A percentile compares a stretch with the other conserved stretches of the same genome.
phyloP scores from a whole-genome alignment of 1,284 basidiomycete species.

The Puccinia hordei region DNA sequence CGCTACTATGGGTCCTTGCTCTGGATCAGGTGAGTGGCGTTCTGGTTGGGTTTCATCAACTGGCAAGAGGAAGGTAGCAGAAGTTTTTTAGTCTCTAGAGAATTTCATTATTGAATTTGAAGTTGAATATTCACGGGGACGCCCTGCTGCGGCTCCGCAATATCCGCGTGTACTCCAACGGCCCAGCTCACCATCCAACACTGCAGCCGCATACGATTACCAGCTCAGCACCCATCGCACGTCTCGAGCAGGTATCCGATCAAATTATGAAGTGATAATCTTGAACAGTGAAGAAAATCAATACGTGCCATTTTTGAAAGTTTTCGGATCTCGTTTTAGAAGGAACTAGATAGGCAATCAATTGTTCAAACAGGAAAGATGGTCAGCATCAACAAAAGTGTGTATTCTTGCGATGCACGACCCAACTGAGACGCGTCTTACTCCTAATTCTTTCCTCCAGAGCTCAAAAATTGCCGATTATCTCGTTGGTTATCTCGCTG shows the following conservation, averaged over 20 bases:
- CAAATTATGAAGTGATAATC: constrained; percentile 7
- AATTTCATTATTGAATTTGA: constrained; percentile 17
- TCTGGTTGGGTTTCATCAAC: not conserved
- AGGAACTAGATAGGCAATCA: not conserved
- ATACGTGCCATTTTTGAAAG: constrained; percentile 3
- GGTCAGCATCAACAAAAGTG: constrained; percentile 1
- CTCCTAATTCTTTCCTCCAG: not conserved
- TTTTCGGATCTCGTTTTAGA: not conserved
- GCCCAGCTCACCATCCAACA: not conserved
- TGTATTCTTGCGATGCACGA: not conserved
- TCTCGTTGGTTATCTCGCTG: constrained; percentile 22
- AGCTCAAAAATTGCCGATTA: constrained; percentile 50
- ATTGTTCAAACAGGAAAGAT: not conserved
- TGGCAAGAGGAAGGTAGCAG: not conserved
- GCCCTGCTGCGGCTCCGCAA: not conserved
- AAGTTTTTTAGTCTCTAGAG: not conserved
- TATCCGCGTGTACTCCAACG: not conserved
- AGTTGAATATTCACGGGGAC: not conserved
- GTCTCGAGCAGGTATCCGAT: not conserved
- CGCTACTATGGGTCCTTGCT: constrained; percentile 49
- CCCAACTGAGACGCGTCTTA: constrained; percentile 1
- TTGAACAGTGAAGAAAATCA: not conserved
- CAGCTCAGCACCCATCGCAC: not conserved
- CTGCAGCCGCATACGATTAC: not conserved
- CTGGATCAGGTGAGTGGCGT: not conserved